Conservation (phyloP, 495 filamentous ascomycete genomes). For the Apodospora peruviana region DNA sequence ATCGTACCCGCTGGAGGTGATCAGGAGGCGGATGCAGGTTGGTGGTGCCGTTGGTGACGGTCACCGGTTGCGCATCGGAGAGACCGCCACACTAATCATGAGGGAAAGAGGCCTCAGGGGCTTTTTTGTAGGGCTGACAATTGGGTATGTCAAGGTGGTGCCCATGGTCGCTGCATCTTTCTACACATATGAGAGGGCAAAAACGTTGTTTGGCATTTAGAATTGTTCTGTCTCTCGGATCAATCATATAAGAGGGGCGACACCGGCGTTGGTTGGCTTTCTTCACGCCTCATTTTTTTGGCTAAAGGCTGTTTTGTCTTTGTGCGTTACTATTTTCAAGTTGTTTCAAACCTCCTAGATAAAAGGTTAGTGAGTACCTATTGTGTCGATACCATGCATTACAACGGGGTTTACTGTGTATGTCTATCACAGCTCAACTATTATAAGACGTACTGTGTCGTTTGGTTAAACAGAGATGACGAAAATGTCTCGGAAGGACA, state of each 20-base stretch:
- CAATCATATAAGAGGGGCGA: not conserved
- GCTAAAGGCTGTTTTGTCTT: no score
- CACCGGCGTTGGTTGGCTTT: slow-evolving; percentile 4
- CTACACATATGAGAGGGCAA: slow-evolving; percentile 74
- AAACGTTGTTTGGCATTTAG: slow-evolving; percentile 68
- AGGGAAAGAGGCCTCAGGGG: slow-evolving; percentile 70
- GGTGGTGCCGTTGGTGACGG: slow-evolving; percentile 90
- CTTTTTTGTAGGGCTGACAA: slow-evolving; percentile 88
- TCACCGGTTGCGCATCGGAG: slow-evolving; percentile 65
- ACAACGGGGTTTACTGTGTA: no score
- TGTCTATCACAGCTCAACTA: no score
- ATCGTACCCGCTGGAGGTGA: slow-evolving; percentile 89
- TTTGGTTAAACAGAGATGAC: no score
- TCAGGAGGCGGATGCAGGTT: slow-evolving; percentile 91
- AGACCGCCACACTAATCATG: slow-evolving; percentile 71
- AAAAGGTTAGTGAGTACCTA: no score
- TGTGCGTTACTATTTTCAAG: no score
- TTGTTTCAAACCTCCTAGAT: not conserved
- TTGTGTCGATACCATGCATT: no score
- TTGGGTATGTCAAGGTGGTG: slow-evolving; percentile 91
- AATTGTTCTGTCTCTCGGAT: slow-evolving; percentile 10
- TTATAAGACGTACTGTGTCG: no score
- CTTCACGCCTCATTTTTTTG: not conserved
- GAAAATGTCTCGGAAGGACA: no score
- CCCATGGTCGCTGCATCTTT: slow-evolving; percentile 82